Conservation (phyloP, 805 yeast genomes). For the Saturnispora saitoi region DNA sequence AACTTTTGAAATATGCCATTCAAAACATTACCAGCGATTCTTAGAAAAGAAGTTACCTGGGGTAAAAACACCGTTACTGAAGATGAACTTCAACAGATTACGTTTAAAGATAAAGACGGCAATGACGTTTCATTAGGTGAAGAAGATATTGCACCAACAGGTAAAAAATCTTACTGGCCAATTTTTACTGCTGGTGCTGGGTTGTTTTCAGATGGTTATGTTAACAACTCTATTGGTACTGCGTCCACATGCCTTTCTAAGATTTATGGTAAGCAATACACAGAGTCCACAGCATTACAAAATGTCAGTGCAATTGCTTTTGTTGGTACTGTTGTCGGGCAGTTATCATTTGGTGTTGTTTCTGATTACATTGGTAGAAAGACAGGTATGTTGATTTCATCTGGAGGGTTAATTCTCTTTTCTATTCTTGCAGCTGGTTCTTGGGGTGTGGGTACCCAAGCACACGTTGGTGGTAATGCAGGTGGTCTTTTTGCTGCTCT, state of each 20-base stretch:
- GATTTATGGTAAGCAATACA: constrained; percentile 58
- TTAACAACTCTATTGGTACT: constrained; percentile 75
- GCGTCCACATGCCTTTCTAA: constrained; percentile 60
- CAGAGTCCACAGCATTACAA: constrained; percentile 58
- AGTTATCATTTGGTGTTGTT: constrained; percentile 68
- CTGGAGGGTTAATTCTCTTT: constrained; percentile 64
- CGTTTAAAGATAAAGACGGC: constrained; percentile 18
- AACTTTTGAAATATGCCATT: constrained; percentile 14
- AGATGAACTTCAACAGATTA: constrained; percentile 17
- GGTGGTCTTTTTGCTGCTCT: constrained; percentile 77
- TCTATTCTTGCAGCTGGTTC: constrained; percentile 75
- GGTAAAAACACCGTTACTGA: constrained; percentile 17
- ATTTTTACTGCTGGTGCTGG: constrained; percentile 87
- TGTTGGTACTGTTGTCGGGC: constrained; percentile 87
- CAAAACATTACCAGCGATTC: constrained; percentile 9
- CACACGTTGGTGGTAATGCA: constrained; percentile 38
- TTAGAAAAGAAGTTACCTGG: constrained; percentile 23
- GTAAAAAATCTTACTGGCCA: constrained; percentile 41
- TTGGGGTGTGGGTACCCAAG: constrained; percentile 61
- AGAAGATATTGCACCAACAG: constrained; percentile 20
- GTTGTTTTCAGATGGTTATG: constrained; percentile 86
- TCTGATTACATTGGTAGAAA: constrained; percentile 79
- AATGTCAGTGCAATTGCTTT: constrained; percentile 85
- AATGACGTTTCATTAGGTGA: constrained; percentile 18
- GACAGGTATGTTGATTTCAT: constrained; percentile 73